These are phyloP conservation scores for Cladosporium halotolerans DNA, from an alignment of 2,329 filamentous ascomycete genomes.

Conservation along the genomic window DNA sequence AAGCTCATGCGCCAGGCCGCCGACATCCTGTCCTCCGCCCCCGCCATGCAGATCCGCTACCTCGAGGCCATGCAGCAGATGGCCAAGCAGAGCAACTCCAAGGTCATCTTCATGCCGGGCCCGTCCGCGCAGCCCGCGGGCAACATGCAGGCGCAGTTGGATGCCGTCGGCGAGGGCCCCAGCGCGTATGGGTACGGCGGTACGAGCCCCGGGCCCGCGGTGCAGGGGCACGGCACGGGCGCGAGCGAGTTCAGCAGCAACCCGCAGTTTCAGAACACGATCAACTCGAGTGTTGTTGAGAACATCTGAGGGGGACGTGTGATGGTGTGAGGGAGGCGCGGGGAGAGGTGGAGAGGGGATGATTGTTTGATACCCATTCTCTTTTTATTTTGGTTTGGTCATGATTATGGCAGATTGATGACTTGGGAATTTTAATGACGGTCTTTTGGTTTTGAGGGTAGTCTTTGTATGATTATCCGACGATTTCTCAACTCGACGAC, in stretches of 20 bases:
- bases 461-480: no score
- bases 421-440: no score
- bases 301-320: slow-evolving; percentile 59
- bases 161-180: slow-evolving; percentile 51
- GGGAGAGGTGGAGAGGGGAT: no score
- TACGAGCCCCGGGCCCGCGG: slow-evolving; percentile 15
- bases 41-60: slow-evolving; percentile 97
- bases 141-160: slow-evolving; percentile 45
- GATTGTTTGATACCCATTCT: no score
- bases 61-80: slow-evolving; percentile 98
- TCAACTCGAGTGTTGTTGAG: slow-evolving; percentile 78
- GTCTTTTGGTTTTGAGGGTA: no score
- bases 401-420: no score
- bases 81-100: slow-evolving; percentile 86
- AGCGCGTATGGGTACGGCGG: slow-evolving; percentile 36
- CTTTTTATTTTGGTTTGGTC: no score
- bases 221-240: not conserved
- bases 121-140: slow-evolving; percentile 12
- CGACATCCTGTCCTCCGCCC: slow-evolving; percentile 84
- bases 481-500: no score
- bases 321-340: no score
- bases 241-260: slow-evolving; percentile 33
- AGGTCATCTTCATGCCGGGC: slow-evolving; percentile 75
- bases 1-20: slow-evolving; percentile 88
- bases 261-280: slow-evolving; percentile 58